phyloP scores from a whole-genome alignment of 2,329 filamentous ascomycete species.

The Ophiocordyceps polyrhachis-furcata region DNA sequence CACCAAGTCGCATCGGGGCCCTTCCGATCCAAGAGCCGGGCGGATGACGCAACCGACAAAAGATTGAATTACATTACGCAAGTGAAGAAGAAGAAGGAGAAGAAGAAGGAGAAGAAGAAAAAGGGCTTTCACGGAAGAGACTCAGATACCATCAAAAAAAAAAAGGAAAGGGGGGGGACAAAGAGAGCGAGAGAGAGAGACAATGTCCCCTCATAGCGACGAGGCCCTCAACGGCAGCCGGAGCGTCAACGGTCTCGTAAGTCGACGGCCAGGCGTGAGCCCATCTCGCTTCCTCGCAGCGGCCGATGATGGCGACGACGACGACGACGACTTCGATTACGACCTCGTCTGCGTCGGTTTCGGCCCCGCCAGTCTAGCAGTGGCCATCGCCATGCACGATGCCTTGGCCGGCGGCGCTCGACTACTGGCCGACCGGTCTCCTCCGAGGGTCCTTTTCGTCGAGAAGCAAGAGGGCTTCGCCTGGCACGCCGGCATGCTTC shows the following conservation, averaged over 20 bases:
- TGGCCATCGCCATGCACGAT: constrained; percentile 80
- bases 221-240: constrained; percentile 1
- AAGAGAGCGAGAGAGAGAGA: background rate
- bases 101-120: too few relatives aligned
- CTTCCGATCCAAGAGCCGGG: background rate
- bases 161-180: too few relatives aligned
- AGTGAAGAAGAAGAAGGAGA: background rate
- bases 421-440: constrained; percentile 19
- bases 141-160: background rate
- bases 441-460: constrained; percentile 65
- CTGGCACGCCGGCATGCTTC: constrained; percentile 92
- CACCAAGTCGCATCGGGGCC: background rate
- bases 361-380: constrained; percentile 74
- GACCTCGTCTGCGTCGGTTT: constrained; percentile 87
- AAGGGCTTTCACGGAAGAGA: too few relatives aligned
- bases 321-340: constrained; percentile 45
- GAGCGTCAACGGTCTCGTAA: constrained; percentile 2
- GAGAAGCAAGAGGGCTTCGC: constrained; percentile 71
- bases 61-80: background rate
- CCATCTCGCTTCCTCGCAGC: constrained; percentile 20
- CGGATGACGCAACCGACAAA: background rate
- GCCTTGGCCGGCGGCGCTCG: constrained; percentile 34
- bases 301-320: constrained; percentile 23
- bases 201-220: constrained; percentile 1
- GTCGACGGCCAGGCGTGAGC: constrained; percentile 5